A percentile compares a stretch with the other conserved stretches of the same genome.
phyloP scores from a whole-genome alignment of 495 filamentous ascomycete genomes.

The Penicillium silybi region DNA sequence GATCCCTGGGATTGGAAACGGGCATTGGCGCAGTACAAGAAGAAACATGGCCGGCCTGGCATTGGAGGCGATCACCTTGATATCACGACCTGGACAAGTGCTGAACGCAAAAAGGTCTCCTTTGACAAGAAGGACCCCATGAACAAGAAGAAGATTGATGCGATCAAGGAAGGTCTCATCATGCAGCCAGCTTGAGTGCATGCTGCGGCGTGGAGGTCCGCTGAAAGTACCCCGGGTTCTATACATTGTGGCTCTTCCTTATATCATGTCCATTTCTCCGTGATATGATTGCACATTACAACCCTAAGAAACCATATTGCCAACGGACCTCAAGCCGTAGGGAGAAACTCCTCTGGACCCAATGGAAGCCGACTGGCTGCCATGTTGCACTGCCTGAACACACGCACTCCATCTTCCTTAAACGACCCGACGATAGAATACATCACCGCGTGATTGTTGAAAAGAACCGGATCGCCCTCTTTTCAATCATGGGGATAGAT shows the following conservation, averaged over 20 bases:
- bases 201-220: background rate
- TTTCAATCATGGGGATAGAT: constrained; percentile 70
- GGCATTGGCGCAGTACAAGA: constrained; percentile 5
- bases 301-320: no score
- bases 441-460: constrained; percentile 65
- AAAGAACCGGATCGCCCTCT: constrained; percentile 65
- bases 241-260: background rate
- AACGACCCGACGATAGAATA: constrained; percentile 70
- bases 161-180: constrained; percentile 21
- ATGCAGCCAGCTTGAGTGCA: constrained; percentile 4
- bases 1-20: constrained; percentile 16
- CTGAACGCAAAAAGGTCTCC: constrained; percentile 15
- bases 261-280: background rate
- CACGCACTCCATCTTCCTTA: constrained; percentile 57
- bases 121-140: constrained; percentile 24
- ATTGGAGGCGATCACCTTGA: constrained; percentile 26
- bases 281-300: no score
- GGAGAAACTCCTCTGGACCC: background rate
- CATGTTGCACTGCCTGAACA: constrained; percentile 72
- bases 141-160: constrained; percentile 9
- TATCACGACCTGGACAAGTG: constrained; percentile 20
- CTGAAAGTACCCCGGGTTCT: background rate
- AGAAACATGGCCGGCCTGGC: background rate
- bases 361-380: constrained; percentile 36
- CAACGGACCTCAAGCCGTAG: no score